phyloP scores from a whole-genome alignment of 306 rosid genomes.

The Sophora flavescens region DNA sequence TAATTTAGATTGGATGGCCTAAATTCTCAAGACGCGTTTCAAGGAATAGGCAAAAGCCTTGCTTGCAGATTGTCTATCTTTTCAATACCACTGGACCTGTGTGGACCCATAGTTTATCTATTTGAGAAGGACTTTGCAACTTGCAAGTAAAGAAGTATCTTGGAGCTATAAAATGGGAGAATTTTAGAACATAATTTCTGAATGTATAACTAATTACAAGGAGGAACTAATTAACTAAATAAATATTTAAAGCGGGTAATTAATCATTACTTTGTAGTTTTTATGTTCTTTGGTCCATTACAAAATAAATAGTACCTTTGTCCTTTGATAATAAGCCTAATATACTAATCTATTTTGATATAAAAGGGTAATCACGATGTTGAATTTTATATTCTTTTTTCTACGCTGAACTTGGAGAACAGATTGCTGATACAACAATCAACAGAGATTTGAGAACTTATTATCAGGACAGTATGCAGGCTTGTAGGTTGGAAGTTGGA shows the following conservation, averaged over 20 bases:
- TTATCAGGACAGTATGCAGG: background rate
- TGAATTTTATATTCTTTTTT: background rate
- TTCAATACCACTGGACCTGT: too few relatives aligned
- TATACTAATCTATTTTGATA: constrained; percentile 1
- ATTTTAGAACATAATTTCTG: background rate
- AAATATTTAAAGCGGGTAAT: background rate
- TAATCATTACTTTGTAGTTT: background rate
- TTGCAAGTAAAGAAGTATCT: constrained; percentile 13
- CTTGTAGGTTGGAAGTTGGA: constrained; percentile 4
- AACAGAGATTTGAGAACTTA: constrained; percentile 1
- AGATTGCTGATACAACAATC: constrained; percentile 3
- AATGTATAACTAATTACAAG: constrained; percentile 3
- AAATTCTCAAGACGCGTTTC: constrained; percentile 42
- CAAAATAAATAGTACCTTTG: background rate
- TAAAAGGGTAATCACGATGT: constrained; percentile 22
- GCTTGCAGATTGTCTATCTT: too few relatives aligned
- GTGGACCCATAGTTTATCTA: too few relatives aligned
- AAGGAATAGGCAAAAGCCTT: constrained; percentile 13
- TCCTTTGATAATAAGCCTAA: background rate
- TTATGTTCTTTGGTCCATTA: background rate
- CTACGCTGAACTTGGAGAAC: constrained; percentile 31
- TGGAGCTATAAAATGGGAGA: constrained; percentile 19
- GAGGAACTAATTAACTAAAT: background rate
- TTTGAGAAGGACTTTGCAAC: too few relatives aligned
- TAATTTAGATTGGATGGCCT: background rate